A percentile compares a stretch with the other conserved stretches of the same genome.
phyloP scores from a whole-genome alignment of 768 basidiomycete genomes.

The Tephrocybe sp. region DNA sequence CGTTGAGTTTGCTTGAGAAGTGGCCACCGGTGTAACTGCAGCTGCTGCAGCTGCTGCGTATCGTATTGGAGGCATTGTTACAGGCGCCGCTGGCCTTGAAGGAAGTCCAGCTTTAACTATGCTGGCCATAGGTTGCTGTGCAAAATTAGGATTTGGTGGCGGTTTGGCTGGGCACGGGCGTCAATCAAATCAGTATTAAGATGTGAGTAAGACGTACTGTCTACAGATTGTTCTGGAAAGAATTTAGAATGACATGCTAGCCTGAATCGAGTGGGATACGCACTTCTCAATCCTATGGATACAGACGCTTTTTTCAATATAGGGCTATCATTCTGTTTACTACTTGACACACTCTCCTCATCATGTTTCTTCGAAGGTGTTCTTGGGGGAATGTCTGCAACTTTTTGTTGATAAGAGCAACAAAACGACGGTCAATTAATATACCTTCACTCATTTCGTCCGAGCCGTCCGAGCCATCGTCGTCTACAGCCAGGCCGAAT shows the following conservation, averaged over 20 bases:
- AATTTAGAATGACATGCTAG: conserved; percentile 2
- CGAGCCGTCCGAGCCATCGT: conserved; percentile 78
- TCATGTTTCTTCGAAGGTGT: conserved; percentile 75
- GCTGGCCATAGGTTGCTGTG: conserved; percentile 70
- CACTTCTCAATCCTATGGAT: conserved; percentile 69
- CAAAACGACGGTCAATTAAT: conserved; percentile 9
- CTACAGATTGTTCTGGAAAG: conserved; percentile 66
- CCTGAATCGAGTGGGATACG: conserved; percentile 27
- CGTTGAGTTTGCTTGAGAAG: conserved; percentile 30
- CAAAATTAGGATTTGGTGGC: conserved; percentile 78
- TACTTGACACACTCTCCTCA: conserved; percentile 73
- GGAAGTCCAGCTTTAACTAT: conserved; percentile 76
- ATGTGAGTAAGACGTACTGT: conserved; percentile 43
- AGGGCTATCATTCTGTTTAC: conserved; percentile 78
- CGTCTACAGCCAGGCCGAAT: conserved; percentile 77
- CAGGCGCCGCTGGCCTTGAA: conserved; percentile 49
- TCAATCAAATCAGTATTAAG: conserved; percentile 6
- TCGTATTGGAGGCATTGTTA: conserved; percentile 73
- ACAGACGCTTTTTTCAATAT: conserved; percentile 75
- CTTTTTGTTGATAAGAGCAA: conserved; percentile 10
- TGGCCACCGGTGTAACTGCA: conserved; percentile 36
- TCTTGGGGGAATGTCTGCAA: conserved; percentile 61
- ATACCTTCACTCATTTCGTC: conserved; percentile 73
- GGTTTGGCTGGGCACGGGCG: conserved; percentile 53
- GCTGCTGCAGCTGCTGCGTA: conserved; percentile 92